Percentiles rank a stretch among this genome's conserved stretches.
Evolutionary conservation across 2,329 filamentous ascomycete species (phyloP).

Genomic region (Pseudonectria buxi): DNA sequence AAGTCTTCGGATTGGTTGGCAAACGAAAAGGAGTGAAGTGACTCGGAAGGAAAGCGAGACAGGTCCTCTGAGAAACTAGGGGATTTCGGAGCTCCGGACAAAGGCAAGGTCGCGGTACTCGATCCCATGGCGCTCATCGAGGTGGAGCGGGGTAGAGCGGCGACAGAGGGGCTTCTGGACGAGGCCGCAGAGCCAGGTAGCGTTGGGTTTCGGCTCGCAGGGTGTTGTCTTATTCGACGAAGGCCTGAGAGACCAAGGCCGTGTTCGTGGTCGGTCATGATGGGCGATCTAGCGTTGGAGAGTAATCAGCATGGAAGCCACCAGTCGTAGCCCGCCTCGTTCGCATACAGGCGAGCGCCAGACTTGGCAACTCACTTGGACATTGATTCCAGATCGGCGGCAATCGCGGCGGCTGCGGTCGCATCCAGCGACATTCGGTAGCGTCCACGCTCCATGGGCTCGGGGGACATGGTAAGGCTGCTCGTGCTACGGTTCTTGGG

Average conservation of each 20-base stretch:
- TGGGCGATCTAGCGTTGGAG: constrained; percentile 57
- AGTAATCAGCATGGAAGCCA: constrained; percentile 20
- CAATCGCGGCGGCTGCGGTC: constrained; percentile 52
- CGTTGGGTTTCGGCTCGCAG: constrained; percentile 54
- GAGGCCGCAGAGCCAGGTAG: constrained; percentile 56
- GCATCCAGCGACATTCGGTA: constrained; percentile 74
- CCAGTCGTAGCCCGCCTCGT: constrained; percentile 11
- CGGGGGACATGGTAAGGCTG: constrained; percentile 45
- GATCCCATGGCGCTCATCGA: constrained; percentile 64
- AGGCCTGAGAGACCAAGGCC: constrained; percentile 79
- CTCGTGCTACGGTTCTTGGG: constrained; percentile 62
- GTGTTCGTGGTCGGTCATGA: constrained; percentile 82
- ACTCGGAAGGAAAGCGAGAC: constrained; percentile 87
- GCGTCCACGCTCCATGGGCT: constrained; percentile 49
- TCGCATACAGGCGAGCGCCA: constrained; percentile 12
- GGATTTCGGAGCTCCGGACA: constrained; percentile 59
- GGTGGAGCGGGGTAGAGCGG: constrained; percentile 56
- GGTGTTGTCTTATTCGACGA: constrained; percentile 85
- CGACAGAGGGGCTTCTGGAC: constrained; percentile 52
- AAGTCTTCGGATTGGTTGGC: constrained; percentile 91
- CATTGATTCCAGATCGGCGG: constrained; percentile 60
- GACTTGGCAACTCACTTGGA: constrained; percentile 52
- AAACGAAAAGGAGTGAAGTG: constrained; percentile 96
- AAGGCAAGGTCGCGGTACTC: constrained; percentile 45
- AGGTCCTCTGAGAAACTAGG: constrained; percentile 83